phyloP scores from a whole-genome alignment of 306 rosid species.

The Trifolium dubium region DNA sequence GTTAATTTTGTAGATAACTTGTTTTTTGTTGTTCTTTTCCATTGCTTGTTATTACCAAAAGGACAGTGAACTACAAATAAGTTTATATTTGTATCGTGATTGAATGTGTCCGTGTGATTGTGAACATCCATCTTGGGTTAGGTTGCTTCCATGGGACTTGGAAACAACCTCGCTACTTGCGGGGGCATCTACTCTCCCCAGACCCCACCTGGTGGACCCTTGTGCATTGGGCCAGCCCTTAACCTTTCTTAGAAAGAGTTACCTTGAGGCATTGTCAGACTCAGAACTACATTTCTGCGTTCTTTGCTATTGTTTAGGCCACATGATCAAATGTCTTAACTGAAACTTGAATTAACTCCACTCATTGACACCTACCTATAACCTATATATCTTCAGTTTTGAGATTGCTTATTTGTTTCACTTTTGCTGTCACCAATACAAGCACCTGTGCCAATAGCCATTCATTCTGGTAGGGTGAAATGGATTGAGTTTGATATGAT shows the following conservation, averaged over 20 bases:
- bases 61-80: background rate
- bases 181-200: background rate
- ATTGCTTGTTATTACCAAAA: background rate
- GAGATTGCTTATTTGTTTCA: slow-evolving; percentile 4
- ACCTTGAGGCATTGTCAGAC: background rate
- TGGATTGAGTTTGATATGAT: slow-evolving; percentile 10
- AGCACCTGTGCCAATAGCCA: background rate
- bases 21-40: background rate
- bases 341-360: background rate
- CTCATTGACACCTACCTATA: background rate
- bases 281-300: background rate
- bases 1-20: background rate
- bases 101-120: background rate
- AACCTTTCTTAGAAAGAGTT: background rate
- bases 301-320: background rate
- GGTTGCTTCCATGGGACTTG: background rate
- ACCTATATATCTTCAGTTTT: too few relatives aligned
- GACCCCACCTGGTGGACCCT: background rate
- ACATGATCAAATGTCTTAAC: background rate
- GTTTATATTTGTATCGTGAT: too few relatives aligned
- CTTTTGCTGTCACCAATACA: slow-evolving; percentile 5
- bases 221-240: background rate
- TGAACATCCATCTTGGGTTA: background rate
- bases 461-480: slow-evolving; percentile 1
- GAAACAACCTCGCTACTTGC: background rate